Evolutionary conservation across 257 asterid genomes (phyloP), one percentile per base, ranked within the genome.

Genomic region (Thymus quinquecostatus): DNA sequence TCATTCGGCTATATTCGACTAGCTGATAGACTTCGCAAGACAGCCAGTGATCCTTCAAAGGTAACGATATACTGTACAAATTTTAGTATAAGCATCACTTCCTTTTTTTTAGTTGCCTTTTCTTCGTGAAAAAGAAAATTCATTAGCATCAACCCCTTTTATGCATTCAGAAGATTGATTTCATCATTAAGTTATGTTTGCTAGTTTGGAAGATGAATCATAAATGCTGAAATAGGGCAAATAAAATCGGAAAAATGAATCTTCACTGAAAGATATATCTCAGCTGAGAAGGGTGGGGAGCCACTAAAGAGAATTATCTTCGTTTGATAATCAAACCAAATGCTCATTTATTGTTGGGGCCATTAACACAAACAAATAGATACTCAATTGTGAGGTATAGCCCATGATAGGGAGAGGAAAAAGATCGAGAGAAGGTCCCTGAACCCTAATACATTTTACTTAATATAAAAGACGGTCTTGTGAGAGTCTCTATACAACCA

Each of bases 21-120:
- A 79, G 78, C 99, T 68, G 96, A 92, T 32, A 92, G 64, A 83
- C 98, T 95, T 56, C 83, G 79, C 43, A 88, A 62, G 81, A 89
- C 97, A 47, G 97, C 97, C 64, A 88, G 75, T 63, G 88, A 92
- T 14, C 99, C 99, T 75, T 89, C 99, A 43, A 95, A 92, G 99
- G 99, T 95, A 82, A 74, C 54, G 13, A 6, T 43, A 51, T 12
- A 32, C 1, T 30, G 5, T 21, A 21, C 21, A 21, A 21, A 6
- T 21, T 61, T 64, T 34, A 48, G 60, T 53, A 13, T 47, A 36
- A 64, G 59, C 27, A 62, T n/a, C 28, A 27, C 13, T 63, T 38
- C 6, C 45, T 63, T 38, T 10, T 51, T 48, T 70, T 58, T 14
- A 51, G 21, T 61, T 70, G 33, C 12, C 21, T 29, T 44, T 58